Evolutionary conservation across 83 land plant species (phyloP).

Genomic region (Picea abies): DNA sequence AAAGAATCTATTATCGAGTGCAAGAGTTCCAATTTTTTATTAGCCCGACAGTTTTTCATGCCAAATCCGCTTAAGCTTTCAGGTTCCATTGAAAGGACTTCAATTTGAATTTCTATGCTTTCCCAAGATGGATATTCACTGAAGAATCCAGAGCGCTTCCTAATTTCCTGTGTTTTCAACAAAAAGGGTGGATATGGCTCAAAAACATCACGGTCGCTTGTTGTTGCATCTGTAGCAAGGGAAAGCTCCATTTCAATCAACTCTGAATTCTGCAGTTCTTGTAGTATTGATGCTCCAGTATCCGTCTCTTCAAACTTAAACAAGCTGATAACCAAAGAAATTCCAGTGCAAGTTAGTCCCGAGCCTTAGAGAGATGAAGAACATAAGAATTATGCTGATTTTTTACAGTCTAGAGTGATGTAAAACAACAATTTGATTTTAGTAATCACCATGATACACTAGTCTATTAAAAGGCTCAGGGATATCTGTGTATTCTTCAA

Average conservation of each 20-base stretch:
- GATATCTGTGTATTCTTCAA: neutral
- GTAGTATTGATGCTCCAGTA: constrained; percentile 5
- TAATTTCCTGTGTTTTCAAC: constrained; percentile 3
- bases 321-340: constrained; percentile 12
- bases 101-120: neutral
- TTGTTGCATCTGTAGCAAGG: neutral
- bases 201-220: constrained; percentile 9
- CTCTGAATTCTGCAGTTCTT: neutral
- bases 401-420: neutral
- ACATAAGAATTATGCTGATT: neutral
- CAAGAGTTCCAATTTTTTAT: constrained; percentile 8
- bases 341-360: neutral
- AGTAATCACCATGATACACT: neutral
- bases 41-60: neutral
- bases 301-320: constrained; percentile 7
- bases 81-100: neutral
- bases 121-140: neutral
- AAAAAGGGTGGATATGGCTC: constrained; percentile 16
- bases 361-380: neutral
- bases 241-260: constrained; percentile 2
- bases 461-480: neutral
- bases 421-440: neutral
- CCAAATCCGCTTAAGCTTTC: no score
- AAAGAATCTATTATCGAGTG: neutral
- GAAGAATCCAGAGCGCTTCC: constrained; percentile 16